Conservation (phyloP, 1,139 yeast genomes). For the Candida freyschussii region DNA sequence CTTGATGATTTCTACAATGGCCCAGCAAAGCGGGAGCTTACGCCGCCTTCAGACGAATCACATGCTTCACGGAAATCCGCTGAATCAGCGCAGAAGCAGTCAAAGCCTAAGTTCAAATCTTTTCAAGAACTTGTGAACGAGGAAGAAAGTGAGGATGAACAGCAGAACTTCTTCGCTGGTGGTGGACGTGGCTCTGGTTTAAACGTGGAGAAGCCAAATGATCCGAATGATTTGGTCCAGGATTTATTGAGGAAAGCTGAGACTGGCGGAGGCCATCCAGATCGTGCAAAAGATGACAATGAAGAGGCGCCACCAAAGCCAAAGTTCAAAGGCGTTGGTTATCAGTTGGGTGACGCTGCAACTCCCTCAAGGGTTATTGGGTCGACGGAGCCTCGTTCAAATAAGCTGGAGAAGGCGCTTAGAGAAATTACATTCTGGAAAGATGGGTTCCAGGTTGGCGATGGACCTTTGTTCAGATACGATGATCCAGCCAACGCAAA, state of each 20-base stretch:
- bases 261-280: conserved; percentile 36
- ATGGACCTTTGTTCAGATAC: conserved; percentile 77
- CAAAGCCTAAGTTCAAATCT: conserved; percentile 39
- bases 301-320: conserved; percentile 32
- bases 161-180: conserved; percentile 69
- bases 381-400: conserved; percentile 26
- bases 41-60: conserved; percentile 1
- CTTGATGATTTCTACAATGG: conserved; percentile 30
- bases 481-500: conserved; percentile 85
- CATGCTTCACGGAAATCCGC: conserved; percentile 1
- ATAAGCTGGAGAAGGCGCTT: conserved; percentile 48
- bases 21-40: conserved; percentile 4
- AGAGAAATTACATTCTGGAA: conserved; percentile 91
- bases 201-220: conserved; percentile 87
- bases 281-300: conserved; percentile 30
- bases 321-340: conserved; percentile 65
- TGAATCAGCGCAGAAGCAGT: conserved; percentile 11
- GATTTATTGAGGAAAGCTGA: conserved; percentile 59
- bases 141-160: conserved; percentile 47
- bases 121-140: conserved; percentile 47
- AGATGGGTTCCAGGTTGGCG: conserved; percentile 93
- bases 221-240: conserved; percentile 46
- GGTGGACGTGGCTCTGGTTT: conserved; percentile 94
- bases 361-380: conserved; percentile 39
- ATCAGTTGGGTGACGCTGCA: conserved; percentile 65